Base-by-base conservation (phyloP, 495 filamentous ascomycete genomes). In the Xylaria acuta region DNA sequence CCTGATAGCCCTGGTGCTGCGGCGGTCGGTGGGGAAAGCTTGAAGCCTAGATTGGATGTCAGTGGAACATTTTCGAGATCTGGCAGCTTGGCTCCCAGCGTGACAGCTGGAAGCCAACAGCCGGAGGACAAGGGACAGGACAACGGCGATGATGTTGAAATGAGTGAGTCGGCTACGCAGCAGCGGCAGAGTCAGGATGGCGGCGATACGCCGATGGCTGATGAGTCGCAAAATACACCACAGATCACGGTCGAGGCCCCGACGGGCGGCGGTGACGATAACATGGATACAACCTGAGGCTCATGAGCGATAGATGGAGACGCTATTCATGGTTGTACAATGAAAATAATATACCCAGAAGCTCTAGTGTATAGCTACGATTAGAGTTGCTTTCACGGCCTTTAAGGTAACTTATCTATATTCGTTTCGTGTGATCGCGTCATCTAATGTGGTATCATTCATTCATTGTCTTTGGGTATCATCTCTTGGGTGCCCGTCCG, bases 121-220 rank as follows among this genome's bases (percentile, higher is more conserved):
- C 73, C 71, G 69, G 82, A 85, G 38, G 86, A 89, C 64, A 87
- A 89, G 64, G 82, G 20, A 84, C 87, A 88, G 82, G 88, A 89
- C 63, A 91, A 92, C 74, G 90, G 90, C 47, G 92, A 92, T 53
- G 92, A 94, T 76, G 85, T 90, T 40, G 87, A 90, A 73, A 83
- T 86, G 83, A 75, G 47, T 12, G 79, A 83, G 72, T 68, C 63
- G 20, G 73, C 54, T 82, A 85, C 63, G 79, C 69, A 74, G 25
- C 88, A 78, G 81, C 87, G 71, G 83, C 87, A 73, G 82, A 81
- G 72, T 32, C 72, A 71, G 18, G 66, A 74, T 72, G 76, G 34
- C 6, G 75, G 32, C 11, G 75, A 79, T 74, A 82, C 81, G 5
- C 86, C 86, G 16, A 80, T 81, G 79, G 77, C 76, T 16, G 80